Base-by-base conservation (phyloP, 225 moss, liverwort and hornwort genomes). In the Marchantia polymorpha region DNA sequence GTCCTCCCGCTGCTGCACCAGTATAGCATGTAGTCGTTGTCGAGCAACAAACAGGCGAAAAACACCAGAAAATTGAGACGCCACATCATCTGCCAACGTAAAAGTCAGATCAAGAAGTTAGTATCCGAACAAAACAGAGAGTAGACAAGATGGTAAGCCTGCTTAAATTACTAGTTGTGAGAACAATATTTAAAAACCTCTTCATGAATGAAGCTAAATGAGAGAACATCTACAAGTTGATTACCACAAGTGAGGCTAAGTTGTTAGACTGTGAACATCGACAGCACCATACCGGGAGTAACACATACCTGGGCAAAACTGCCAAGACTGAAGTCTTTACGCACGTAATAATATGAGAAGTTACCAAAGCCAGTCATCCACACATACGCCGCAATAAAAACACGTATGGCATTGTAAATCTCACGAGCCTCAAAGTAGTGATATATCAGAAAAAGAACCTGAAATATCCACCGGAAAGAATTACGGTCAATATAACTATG, bases 361-460 rank as follows among this genome's bases (percentile, higher is more conserved):
- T 99, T 99, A 69, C 87, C 87, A 84, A 99, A 99, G 12, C 99
- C 99, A 76, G 99, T 99, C 99, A 92, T 92, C 95, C 95, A 99
- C 19, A 99, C 99, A 75, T 99, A 99, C 20, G 89, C 89, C 72
- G 99, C 95, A 52, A 99, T 99, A 66, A 99, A 95, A 58, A 99
- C 92, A 78, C 99, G 89, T 76, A 99, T 99, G 80, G 99, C 91
- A 83, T 99, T 99, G 91, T 99, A 99, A 47, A 92, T 93, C 72
- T 99, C 99, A 69, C 85, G 89, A 50, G 99, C 99, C 76, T 89
- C 84, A 59, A 95, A 99, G 75, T 99, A 99, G 77, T 99, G 99
- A 77, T 99, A 99, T 92, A 99, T 93, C 73, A 99, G 86, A 56
- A 99, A 99, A 49, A 99, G 90, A 29, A 95, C 93, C 95, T 89